Evolutionary conservation across 331 rosid species (phyloP).

Genomic region (Saraca asoca): DNA sequence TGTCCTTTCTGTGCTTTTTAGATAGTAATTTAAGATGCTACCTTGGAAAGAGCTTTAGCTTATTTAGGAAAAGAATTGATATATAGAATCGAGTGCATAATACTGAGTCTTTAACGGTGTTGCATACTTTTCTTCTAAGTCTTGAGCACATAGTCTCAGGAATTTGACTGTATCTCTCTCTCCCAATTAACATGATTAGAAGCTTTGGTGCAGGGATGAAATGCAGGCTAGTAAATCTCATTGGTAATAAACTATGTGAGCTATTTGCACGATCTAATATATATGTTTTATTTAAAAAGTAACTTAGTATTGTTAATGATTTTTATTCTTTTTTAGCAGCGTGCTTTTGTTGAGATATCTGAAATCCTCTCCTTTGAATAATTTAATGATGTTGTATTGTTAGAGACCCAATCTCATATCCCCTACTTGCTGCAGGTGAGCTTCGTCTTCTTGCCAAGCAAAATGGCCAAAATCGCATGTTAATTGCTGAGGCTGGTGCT

Average conservation of each 20-base stretch:
- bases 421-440: slow-evolving; percentile 37
- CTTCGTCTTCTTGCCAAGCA: slow-evolving; percentile 80
- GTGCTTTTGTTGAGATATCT: slow-evolving; percentile 25
- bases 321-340: slow-evolving; percentile 3
- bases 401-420: not conserved
- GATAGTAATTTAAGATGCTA: not conserved
- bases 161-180: not conserved
- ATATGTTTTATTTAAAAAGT: not conserved
- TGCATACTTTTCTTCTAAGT: not conserved
- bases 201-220: slow-evolving; percentile 1
- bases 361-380: slow-evolving; percentile 12
- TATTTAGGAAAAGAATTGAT: not conserved
- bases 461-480: slow-evolving; percentile 60
- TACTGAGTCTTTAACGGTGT: not conserved
- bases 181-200: not conserved
- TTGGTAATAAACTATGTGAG: not conserved
- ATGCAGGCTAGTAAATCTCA: not conserved
- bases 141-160: not conserved
- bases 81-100: not conserved
- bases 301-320: slow-evolving; percentile 5
- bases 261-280: not conserved
- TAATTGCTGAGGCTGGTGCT: slow-evolving; percentile 88
- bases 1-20: no score
- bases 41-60: not conserved
- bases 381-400: slow-evolving; percentile 1